Evolutionary conservation across 2,329 filamentous ascomycete species (phyloP).

Genomic region (Mollisiaceae sp.): DNA sequence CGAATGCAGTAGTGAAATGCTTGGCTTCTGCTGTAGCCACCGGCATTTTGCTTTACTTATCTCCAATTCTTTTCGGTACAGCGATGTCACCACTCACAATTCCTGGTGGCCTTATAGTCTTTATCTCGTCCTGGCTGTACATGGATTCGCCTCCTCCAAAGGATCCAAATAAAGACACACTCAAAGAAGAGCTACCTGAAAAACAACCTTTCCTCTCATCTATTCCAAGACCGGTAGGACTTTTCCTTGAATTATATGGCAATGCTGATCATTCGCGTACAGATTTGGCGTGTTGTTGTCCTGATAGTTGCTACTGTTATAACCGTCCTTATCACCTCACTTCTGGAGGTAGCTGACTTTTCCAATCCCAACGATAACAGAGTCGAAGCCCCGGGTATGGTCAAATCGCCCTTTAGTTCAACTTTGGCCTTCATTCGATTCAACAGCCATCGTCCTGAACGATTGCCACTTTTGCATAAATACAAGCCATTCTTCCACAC

Average conservation of each 20-base stretch:
- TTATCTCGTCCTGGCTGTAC: conserved; percentile 43
- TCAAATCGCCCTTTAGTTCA: conserved; percentile 40
- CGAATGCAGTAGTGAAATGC: conserved; percentile 45
- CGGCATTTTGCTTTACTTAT: conserved; percentile 43
- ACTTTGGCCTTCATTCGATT: conserved; percentile 41
- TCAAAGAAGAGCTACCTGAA: conserved; percentile 15
- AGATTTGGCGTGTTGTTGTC: background rate
- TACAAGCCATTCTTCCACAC: conserved; percentile 43
- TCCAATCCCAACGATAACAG: conserved; percentile 1
- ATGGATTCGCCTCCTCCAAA: conserved; percentile 41
- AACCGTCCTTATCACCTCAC: background rate
- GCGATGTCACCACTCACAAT: conserved; percentile 39
- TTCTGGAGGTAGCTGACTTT: background rate
- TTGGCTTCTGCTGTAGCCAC: conserved; percentile 44
- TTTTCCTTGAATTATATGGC: background rate
- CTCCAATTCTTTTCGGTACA: conserved; percentile 42
- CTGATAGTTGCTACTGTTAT: background rate
- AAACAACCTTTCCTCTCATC: background rate
- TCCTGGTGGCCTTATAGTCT: conserved; percentile 41
- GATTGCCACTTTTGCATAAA: conserved; percentile 38
- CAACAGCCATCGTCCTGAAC: conserved; percentile 39
- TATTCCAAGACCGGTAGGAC: conserved; percentile 9
- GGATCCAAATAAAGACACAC: conserved; percentile 24
- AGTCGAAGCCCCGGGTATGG: background rate
- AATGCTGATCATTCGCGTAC: background rate